A percentile compares a stretch with the other conserved stretches of the same genome.
These are phyloP conservation scores for Rosa chinensis DNA, from an alignment of 306 rosid species.

Conservation along the genomic window DNA sequence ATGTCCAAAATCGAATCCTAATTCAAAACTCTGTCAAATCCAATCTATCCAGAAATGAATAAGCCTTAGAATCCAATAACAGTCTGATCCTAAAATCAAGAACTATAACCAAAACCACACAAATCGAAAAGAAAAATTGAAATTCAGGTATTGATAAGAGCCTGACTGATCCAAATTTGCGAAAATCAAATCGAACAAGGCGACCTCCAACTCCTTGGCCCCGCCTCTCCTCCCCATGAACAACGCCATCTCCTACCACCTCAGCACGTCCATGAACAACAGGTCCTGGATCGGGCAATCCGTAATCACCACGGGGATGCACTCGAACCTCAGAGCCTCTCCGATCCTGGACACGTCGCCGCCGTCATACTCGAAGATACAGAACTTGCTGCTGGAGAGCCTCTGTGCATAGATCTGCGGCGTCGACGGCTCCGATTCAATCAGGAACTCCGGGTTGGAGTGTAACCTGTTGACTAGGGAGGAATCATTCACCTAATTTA, in stretches of 20 bases:
- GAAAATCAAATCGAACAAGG: too few relatives aligned
- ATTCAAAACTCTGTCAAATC: too few relatives aligned
- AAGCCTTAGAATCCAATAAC: too few relatives aligned
- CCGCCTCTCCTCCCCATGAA: conserved; percentile 33
- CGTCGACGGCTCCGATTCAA: conserved; percentile 42
- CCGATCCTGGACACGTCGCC: conserved; percentile 49
- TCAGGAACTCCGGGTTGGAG: conserved; percentile 29
- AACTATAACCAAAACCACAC: too few relatives aligned
- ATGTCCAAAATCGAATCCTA: too few relatives aligned
- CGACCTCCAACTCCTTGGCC: conserved; percentile 22
- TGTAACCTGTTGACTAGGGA: conserved; percentile 24
- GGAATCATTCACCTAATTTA: conserved; percentile 20
- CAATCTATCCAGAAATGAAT: too few relatives aligned
- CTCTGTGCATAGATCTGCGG: conserved; percentile 19
- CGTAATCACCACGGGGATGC: conserved; percentile 59
- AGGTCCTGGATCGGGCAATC: conserved; percentile 49
- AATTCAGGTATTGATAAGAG: too few relatives aligned
- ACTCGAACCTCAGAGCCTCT: conserved; percentile 53
- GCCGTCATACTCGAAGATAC: conserved; percentile 42
- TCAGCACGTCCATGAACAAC: conserved; percentile 69
- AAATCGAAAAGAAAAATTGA: too few relatives aligned
- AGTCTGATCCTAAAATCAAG: too few relatives aligned
- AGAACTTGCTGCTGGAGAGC: conserved; percentile 38
- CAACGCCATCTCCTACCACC: conserved; percentile 66
- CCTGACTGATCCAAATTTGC: too few relatives aligned